Conservation (phyloP, 495 filamentous ascomycete species). For the Penicillium fimorum region DNA sequence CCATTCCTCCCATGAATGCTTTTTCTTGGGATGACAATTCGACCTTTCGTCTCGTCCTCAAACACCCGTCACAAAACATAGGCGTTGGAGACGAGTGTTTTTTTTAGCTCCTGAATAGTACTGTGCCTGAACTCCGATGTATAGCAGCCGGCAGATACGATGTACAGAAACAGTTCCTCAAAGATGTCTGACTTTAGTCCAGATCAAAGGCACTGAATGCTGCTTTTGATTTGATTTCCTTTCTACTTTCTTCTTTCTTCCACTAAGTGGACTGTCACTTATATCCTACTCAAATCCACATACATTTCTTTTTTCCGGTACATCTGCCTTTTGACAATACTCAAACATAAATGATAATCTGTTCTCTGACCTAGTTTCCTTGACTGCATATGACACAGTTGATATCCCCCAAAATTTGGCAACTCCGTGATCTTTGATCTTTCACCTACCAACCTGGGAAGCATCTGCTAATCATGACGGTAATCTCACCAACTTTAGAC, state of each 20-base stretch:
- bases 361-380: not conserved
- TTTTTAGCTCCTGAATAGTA: not conserved
- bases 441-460: no score
- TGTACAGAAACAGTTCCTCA: slow-evolving; percentile 21
- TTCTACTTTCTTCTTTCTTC: slow-evolving; percentile 6
- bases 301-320: slow-evolving; percentile 7
- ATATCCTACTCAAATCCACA: slow-evolving; percentile 7
- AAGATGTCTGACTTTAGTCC: not conserved
- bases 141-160: slow-evolving; percentile 17
- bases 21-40: not conserved
- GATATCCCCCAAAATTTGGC: no score
- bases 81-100: not conserved
- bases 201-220: slow-evolving; percentile 14
- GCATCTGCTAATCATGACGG: no score
- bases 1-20: not conserved
- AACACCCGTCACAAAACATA: not conserved
- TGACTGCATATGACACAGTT: no score
- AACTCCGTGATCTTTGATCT: no score
- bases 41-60: slow-evolving; percentile 1
- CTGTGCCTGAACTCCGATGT: slow-evolving; percentile 15
- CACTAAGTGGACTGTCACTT: slow-evolving; percentile 8
- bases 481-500: no score
- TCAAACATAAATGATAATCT: not conserved
- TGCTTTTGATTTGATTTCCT: slow-evolving; percentile 1
- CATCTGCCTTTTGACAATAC: not conserved